These are phyloP conservation scores for Basidiobolus meristosporus DNA, from an alignment of 371 early-diverging fungal genomes.

Conservation along the genomic window DNA sequence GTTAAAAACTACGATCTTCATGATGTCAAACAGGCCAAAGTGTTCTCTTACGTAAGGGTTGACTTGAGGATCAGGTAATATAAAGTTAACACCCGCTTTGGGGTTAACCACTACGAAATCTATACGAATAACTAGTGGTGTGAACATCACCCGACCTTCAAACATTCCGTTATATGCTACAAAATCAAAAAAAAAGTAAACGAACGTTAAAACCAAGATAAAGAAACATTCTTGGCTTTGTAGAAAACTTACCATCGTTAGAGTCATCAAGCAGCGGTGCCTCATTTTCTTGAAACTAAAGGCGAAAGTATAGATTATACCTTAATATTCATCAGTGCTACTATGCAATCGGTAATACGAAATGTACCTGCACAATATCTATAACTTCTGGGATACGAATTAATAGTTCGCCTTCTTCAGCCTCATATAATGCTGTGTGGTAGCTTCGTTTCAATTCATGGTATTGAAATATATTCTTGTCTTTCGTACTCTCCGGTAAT, in stretches of 20 bases:
- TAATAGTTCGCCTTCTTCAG: not conserved
- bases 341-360: not conserved
- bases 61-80: conserved; percentile 29
- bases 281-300: not conserved
- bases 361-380: not conserved
- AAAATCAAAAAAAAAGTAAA: not conserved
- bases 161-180: not conserved
- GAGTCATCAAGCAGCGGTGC: too few relatives aligned
- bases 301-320: not conserved
- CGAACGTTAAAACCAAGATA: not conserved
- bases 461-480: not conserved
- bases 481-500: not conserved
- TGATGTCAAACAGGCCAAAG: conserved; percentile 5
- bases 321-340: not conserved
- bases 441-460: not conserved
- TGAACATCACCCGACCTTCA: not conserved
- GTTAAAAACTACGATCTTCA: not conserved
- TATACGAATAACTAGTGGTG: conserved; percentile 21
- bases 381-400: not conserved
- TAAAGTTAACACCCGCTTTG: conserved; percentile 25
- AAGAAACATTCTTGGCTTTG: not conserved
- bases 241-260: conserved; percentile 1
- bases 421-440: not conserved
- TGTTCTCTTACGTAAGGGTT: conserved; percentile 26
- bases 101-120: conserved; percentile 27